These are phyloP conservation scores for Cyclotella choctawhatcheeana DNA, from an alignment of 108 stramenopile species.

Conservation along the genomic window DNA sequence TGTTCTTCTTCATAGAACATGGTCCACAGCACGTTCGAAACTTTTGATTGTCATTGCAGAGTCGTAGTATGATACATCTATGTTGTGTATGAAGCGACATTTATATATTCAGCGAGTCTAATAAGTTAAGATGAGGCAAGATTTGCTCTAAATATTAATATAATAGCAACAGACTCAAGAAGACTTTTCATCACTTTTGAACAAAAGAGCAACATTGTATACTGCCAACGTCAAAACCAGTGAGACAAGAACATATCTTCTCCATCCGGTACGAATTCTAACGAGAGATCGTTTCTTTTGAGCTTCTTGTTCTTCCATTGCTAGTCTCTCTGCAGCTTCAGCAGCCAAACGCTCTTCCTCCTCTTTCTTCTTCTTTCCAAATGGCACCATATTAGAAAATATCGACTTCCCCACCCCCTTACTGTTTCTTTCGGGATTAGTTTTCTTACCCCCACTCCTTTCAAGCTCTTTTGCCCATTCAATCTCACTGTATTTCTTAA, in stretches of 20 bases:
- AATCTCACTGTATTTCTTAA: slow-evolving; percentile 63
- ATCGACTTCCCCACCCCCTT: slow-evolving; percentile 6
- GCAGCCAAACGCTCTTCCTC: slow-evolving; percentile 32
- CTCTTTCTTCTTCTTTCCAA: slow-evolving; percentile 39
- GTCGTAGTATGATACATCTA: too few relatives aligned
- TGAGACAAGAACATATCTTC: slow-evolving; percentile 45
- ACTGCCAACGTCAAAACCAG: slow-evolving; percentile 35
- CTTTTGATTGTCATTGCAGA: too few relatives aligned
- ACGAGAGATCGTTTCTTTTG: slow-evolving; percentile 22
- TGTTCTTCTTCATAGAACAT: too few relatives aligned
- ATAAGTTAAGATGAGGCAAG: background rate
- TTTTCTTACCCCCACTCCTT: slow-evolving; percentile 9
- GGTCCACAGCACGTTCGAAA: too few relatives aligned
- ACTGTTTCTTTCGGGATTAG: background rate
- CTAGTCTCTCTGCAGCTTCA: slow-evolving; percentile 30
- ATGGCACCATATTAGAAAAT: slow-evolving; percentile 33
- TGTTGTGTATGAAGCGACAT: too few relatives aligned
- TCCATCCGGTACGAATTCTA: slow-evolving; percentile 34
- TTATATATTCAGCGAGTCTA: too few relatives aligned
- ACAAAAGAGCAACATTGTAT: slow-evolving; percentile 32
- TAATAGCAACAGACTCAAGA: slow-evolving; percentile 2
- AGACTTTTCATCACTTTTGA: slow-evolving; percentile 30
- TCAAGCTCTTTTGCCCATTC: slow-evolving; percentile 50
- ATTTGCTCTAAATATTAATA: background rate
- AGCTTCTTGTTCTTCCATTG: slow-evolving; percentile 20